Percentiles rank a stretch among this genome's conserved stretches.
Evolutionary conservation across 2,329 filamentous ascomycete species (phyloP).

Genomic region (Trichoderma cornu-damae): DNA sequence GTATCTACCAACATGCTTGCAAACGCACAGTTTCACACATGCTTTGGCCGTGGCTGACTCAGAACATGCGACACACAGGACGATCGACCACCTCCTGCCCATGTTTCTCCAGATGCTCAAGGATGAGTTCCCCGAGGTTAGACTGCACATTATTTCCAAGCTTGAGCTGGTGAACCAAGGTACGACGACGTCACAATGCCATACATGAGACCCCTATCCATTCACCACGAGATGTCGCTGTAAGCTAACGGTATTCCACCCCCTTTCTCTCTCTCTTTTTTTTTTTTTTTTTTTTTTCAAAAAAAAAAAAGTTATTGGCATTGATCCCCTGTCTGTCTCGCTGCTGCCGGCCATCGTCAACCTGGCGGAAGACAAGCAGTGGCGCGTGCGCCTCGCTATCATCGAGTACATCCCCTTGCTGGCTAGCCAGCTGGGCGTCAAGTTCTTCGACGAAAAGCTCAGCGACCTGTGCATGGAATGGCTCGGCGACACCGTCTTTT

Average conservation of each 20-base stretch:
- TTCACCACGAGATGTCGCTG: neutral
- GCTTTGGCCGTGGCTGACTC: neutral
- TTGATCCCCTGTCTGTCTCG: conserved; percentile 92
- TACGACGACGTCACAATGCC: conserved; percentile 37
- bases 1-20: conserved; percentile 31
- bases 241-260: too few relatives aligned
- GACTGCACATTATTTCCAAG: conserved; percentile 99
- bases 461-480: conserved; percentile 96
- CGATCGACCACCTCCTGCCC: conserved; percentile 89
- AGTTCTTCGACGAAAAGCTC: conserved; percentile 98
- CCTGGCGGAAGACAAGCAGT: conserved; percentile 97
- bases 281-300: too few relatives aligned
- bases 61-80: conserved; percentile 56
- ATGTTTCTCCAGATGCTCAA: conserved; percentile 99
- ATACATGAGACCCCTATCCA: conserved; percentile 11
- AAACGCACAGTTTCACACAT: neutral
- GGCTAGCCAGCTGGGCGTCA: conserved; percentile 88
- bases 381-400: conserved; percentile 94
- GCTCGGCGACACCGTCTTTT: conserved; percentile 98
- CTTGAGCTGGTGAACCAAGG: conserved; percentile 96
- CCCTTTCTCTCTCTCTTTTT: too few relatives aligned
- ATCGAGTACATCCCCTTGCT: conserved; percentile 98
- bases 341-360: conserved; percentile 96
- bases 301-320: conserved; percentile 82
- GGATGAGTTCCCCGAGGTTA: conserved; percentile 96